Evolutionary conservation across 108 stramenopile species (phyloP), one percentile per base, ranked within the genome.

Genomic region (Skeletonema costatum): DNA sequence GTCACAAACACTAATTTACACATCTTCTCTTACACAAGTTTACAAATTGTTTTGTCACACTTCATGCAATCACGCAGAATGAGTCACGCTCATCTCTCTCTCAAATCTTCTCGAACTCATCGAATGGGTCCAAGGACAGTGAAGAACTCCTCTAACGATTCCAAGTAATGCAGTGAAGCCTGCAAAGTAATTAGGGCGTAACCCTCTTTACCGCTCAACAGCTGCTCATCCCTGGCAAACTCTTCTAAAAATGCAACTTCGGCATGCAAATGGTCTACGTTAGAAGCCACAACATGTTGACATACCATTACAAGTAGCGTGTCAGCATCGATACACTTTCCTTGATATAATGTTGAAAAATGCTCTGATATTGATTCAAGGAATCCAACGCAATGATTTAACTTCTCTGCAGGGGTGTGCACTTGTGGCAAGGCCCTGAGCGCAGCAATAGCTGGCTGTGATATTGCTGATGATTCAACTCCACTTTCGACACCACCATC

Each of bases 241-340:
- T 96, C 95, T 75, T 96, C 95, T 72, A 96, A 68, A 60, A 96
- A 96, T 13, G 87, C 86, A 19, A 93, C 76, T 71, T 96, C 92
- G 12, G 92, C 90, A 77, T 95, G 89, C 68, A 92, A 89, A 30
- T 81, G 36, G 1, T 59, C 39, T 0, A 93, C 86, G 33, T 87
- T 85, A 4, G 92, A 89, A 39, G 82, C 80, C 63, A 90, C 68
- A 60, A 95, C 72, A 73, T 95, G 94, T 60, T 90, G 89, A 67
- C 94, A 95, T 1, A 92, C 94, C 83, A 93, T 86, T 33, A 84
- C 88, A 39, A 95, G 75, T 58, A 95, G 78, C 0, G 88, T 88
- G 38, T 95, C 94, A 13, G 94, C 94, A 32, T 88, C 83, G 63
- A 95, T 85, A 39, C 86, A 71, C 29, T 71, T 77, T 39, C 77